Percentiles rank a stretch among this genome's conserved stretches.
Evolutionary conservation across 2,329 filamentous ascomycete species (phyloP).

Genomic region (Massarina eburnea): DNA sequence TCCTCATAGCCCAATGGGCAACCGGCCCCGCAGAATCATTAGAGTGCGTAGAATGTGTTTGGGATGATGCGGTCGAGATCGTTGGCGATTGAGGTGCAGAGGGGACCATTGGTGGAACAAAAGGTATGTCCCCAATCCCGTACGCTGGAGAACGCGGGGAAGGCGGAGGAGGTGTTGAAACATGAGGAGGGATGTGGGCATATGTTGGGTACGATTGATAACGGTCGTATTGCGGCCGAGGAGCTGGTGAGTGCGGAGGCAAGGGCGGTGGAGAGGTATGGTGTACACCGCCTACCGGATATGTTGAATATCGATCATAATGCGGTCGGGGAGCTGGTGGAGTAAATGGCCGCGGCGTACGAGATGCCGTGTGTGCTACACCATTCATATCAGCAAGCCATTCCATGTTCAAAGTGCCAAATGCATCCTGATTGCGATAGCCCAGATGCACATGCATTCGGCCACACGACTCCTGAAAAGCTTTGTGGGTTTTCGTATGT

Average conservation of each 20-base stretch:
- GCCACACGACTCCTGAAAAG: neutral
- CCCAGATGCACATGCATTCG: conserved; percentile 1
- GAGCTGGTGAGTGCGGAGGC: conserved; percentile 11
- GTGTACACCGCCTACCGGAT: conserved; percentile 11
- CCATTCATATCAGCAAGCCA: neutral
- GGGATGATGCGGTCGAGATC: conserved; percentile 47
- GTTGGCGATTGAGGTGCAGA: conserved; percentile 46
- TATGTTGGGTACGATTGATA: conserved; percentile 7
- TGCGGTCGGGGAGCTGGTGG: conserved; percentile 30
- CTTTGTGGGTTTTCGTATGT: neutral
- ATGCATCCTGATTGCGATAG: neutral
- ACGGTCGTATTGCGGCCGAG: neutral
- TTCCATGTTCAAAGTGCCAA: neutral
- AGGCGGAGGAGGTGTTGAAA: conserved; percentile 16
- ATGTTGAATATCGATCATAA: conserved; percentile 29
- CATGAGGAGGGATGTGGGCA: conserved; percentile 1
- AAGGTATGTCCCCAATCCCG: conserved; percentile 31
- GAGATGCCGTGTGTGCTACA: conserved; percentile 13
- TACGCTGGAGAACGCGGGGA: conserved; percentile 16
- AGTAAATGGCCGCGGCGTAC: conserved; percentile 31
- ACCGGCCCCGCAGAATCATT: conserved; percentile 34
- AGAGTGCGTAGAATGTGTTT: conserved; percentile 41
- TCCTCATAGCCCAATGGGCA: conserved; percentile 48
- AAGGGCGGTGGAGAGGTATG: conserved; percentile 13
- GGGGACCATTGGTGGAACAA: conserved; percentile 38